Conservation (phyloP, 768 basidiomycete species). For the Lentinus tigrinus region DNA sequence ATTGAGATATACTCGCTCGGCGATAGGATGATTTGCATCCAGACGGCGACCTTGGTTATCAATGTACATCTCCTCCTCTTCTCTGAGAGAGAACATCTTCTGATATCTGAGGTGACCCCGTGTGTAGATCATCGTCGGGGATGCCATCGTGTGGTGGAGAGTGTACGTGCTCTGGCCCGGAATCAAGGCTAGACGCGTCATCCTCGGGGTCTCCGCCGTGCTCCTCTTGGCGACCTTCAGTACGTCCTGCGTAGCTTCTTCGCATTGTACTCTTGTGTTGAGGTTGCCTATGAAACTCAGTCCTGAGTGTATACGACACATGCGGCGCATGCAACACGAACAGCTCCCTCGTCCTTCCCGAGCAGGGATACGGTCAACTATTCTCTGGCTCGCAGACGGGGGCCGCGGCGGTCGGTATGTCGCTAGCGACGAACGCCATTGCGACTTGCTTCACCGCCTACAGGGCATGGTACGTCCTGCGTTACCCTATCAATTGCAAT, state of each 20-base stretch:
- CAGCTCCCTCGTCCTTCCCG: neutral
- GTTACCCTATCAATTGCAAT: too few species aligned
- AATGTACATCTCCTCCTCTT: too few species aligned
- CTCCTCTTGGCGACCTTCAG: neutral
- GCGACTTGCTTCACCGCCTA: constrained; percentile 1
- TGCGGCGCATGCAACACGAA: neutral
- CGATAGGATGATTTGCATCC: neutral
- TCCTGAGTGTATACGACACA: neutral
- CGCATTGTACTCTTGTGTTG: too few species aligned
- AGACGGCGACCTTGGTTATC: neutral
- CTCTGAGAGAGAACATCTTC: too few species aligned
- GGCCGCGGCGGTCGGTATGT: neutral
- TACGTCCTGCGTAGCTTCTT: neutral
- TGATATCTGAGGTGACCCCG: neutral
- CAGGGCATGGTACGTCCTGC: neutral
- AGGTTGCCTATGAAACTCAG: too few species aligned
- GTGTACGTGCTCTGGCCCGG: neutral
- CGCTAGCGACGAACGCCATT: too few species aligned
- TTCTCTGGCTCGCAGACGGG: neutral
- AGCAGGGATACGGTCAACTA: neutral
- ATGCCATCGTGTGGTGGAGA: constrained; percentile 3
- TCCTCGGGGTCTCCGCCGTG: neutral
- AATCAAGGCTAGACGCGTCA: neutral
- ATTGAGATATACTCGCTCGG: neutral
- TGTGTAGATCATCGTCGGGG: too few species aligned